Base-by-base conservation (phyloP, 176 grass and related monocot species). In the Carex kokanica region DNA sequence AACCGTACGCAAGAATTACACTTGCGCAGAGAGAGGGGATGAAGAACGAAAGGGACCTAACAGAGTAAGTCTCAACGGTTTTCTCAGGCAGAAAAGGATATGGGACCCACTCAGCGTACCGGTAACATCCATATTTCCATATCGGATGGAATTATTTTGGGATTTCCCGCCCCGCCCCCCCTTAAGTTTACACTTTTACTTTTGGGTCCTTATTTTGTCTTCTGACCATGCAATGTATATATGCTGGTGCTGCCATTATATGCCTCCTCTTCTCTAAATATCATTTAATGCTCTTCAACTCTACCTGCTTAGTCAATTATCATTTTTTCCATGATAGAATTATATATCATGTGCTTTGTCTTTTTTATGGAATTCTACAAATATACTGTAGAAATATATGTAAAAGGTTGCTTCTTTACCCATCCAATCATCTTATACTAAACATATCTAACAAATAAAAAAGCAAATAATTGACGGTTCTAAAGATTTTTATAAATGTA, bases 31-130 rank as follows among this genome's bases (percentile, higher is more conserved):
- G 80, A 81, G 32, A 8, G 32, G 25, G 25, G 18, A 61, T 63
- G 78, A 81, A 41, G 59, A 82, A 67, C 6, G 80, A 82, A 82
- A 82, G 60, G 58, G 80, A 82, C 80, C 25, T 51, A 27, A 82
- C 80, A 82, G 45, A 36, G 60, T 15, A 82, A 82, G 80, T 47
- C 59, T 65, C 56, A 82, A 63, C 59, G 80, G 56, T 82, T 82
- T 82, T 82, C 60, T 82, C 59, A 67, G 80, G 80, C 80, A 47
- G 41, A 25, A 81, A 63, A 64, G 14, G 11, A 14, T 65, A 23
- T 45, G 59, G 32, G 59, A 23, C 41, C 80, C 80, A 67, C 61
- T 67, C 13, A 47, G 32, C 38, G 58, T 63, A 81, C 79, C 60
- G 17, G 79, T 63, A 62, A 15, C 36, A 63, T 63, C 57, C n/a